Conservation (phyloP, 495 filamentous ascomycete species). For the Bryoglossum gracile region DNA sequence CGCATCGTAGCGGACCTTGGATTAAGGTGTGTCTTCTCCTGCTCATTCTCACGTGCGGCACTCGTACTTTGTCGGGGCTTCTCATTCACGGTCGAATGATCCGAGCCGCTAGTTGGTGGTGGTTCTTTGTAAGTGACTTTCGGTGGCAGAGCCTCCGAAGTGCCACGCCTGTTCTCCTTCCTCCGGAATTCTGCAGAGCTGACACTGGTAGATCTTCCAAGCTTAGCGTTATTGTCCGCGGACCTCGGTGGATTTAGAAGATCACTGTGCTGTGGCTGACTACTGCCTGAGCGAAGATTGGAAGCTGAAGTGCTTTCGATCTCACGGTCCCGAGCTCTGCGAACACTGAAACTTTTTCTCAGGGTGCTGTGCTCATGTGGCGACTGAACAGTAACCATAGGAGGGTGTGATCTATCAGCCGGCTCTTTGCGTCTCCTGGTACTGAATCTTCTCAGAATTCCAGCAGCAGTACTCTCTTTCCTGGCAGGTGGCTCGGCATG, state of each 20-base stretch:
- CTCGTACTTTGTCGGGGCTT: conserved; percentile 26
- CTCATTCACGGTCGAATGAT: conserved; percentile 50
- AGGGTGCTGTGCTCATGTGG: conserved; percentile 56
- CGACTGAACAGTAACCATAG: conserved; percentile 65
- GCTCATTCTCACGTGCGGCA: too few species aligned
- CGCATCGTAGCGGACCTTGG: conserved; percentile 55
- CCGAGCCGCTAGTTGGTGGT: conserved; percentile 70
- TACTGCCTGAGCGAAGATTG: conserved; percentile 53
- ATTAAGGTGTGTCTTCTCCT: conserved; percentile 31
- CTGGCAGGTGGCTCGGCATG: conserved; percentile 54
- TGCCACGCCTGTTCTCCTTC: conserved; percentile 51
- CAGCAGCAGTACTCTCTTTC: conserved; percentile 81
- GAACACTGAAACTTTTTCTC: conserved; percentile 76
- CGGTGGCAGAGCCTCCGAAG: conserved; percentile 43
- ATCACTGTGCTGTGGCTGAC: conserved; percentile 64
- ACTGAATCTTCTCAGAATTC: conserved; percentile 85
- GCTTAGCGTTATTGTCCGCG: conserved; percentile 47
- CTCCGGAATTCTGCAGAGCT: conserved; percentile 74
- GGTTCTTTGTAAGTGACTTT: conserved; percentile 45
- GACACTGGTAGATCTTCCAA: conserved; percentile 79
- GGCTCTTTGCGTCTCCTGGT: conserved; percentile 64
- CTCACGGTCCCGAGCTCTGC: conserved; percentile 49
- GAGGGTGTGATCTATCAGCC: conserved; percentile 54
- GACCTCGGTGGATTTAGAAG: conserved; percentile 63
- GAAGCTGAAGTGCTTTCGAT: conserved; percentile 46